phyloP scores from a whole-genome alignment of 805 yeast genomes.

The Torulaspora gathmanii region DNA sequence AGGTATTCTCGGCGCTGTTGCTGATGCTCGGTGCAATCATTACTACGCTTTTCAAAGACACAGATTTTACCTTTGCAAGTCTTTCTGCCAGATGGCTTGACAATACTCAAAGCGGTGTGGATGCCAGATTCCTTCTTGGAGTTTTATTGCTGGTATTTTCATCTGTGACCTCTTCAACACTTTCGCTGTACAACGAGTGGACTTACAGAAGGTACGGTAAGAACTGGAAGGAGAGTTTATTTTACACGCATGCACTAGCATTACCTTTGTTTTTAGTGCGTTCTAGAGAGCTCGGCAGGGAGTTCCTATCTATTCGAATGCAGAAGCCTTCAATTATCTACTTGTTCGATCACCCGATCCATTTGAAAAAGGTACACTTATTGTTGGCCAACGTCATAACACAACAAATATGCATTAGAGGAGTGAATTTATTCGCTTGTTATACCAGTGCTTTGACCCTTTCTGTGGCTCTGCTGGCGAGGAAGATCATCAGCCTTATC shows the following conservation, averaged over 20 bases:
- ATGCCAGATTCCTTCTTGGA: conserved; percentile 24
- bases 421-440: conserved; percentile 61
- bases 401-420: conserved; percentile 59
- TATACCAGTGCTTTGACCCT: conserved; percentile 58
- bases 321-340: conserved; percentile 12
- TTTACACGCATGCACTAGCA: conserved; percentile 54
- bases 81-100: neutral
- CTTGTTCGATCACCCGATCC: conserved; percentile 2
- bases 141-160: conserved; percentile 38
- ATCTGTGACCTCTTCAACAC: conserved; percentile 47
- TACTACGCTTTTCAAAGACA: conserved; percentile 36
- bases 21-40: conserved; percentile 54
- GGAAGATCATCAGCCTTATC: conserved; percentile 58
- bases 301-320: conserved; percentile 29
- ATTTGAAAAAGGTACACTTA: conserved; percentile 23
- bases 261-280: conserved; percentile 49
- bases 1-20: conserved; percentile 47
- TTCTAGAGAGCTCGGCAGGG: conserved; percentile 29
- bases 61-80: conserved; percentile 20
- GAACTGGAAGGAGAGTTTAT: conserved; percentile 62
- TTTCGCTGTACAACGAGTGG: conserved; percentile 54
- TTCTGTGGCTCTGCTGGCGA: conserved; percentile 52
- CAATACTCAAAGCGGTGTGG: neutral
- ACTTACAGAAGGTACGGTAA: conserved; percentile 48
- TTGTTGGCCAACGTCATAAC: conserved; percentile 46